Percentiles rank a stretch among this genome's conserved stretches.
phyloP scores from a whole-genome alignment of 2,329 filamentous ascomycete genomes.

The Arthroderma sp. region DNA sequence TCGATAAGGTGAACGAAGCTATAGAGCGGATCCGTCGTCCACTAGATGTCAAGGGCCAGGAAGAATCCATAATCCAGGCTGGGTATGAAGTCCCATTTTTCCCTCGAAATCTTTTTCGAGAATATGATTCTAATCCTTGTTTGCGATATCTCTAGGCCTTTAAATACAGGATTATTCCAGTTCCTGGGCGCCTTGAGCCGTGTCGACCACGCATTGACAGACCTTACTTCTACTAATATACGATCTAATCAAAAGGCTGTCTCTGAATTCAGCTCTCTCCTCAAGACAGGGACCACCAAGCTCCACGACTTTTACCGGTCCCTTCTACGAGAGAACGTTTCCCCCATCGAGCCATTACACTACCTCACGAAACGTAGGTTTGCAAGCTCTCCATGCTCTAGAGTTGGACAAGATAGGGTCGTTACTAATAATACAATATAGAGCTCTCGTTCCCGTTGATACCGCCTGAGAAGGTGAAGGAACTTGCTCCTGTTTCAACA shows the following conservation, averaged over 20 bases:
- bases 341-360: constrained; percentile 74
- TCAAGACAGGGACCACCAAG: constrained; percentile 67
- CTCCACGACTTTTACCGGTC: constrained; percentile 75
- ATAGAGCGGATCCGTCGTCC: constrained; percentile 83
- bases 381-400: not conserved
- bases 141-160: constrained; percentile 40
- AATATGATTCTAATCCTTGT: not conserved
- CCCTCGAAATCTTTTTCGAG: not conserved
- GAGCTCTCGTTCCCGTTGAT: constrained; percentile 67
- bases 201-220: constrained; percentile 66
- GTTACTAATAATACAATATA: constrained; percentile 14
- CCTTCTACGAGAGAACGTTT: constrained; percentile 63
- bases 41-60: constrained; percentile 80
- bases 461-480: constrained; percentile 60
- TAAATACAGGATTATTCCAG: constrained; percentile 64
- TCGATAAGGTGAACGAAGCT: constrained; percentile 70
- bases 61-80: constrained; percentile 79
- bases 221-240: constrained; percentile 81
- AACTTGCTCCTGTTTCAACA: constrained; percentile 64
- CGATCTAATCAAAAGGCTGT: constrained; percentile 85
- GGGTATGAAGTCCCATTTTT: constrained; percentile 38
- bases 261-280: constrained; percentile 60
- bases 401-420: constrained; percentile 8
- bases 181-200: constrained; percentile 86
- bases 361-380: constrained; percentile 73